Evolutionary conservation across 2,329 filamentous ascomycete species (phyloP).

Genomic region (Trichoderma breve): DNA sequence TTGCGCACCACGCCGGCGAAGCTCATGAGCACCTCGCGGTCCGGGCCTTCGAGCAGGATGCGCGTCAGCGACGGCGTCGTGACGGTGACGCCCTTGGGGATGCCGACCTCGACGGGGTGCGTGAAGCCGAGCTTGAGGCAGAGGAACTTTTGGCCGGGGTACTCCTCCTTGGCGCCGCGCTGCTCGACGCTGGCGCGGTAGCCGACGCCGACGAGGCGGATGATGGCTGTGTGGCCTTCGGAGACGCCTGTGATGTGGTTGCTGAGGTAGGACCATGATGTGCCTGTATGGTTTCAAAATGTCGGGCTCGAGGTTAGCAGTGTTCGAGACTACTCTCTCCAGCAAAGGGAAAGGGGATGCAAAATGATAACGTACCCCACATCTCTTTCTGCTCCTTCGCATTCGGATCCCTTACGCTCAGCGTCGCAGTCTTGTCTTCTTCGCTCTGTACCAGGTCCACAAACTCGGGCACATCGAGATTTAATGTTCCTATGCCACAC

Average conservation of each 20-base stretch:
- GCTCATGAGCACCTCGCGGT: slow-evolving; percentile 83
- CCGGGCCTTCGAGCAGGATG: slow-evolving; percentile 81
- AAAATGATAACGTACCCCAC: slow-evolving; percentile 68
- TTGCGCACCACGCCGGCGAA: slow-evolving; percentile 85
- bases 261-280: slow-evolving; percentile 82
- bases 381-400: slow-evolving; percentile 81
- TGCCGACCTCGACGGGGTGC: slow-evolving; percentile 85
- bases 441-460: slow-evolving; percentile 68
- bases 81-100: slow-evolving; percentile 80
- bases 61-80: slow-evolving; percentile 88
- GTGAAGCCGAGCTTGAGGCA: slow-evolving; percentile 95
- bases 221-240: slow-evolving; percentile 90
- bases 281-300: slow-evolving; percentile 55
- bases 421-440: slow-evolving; percentile 58
- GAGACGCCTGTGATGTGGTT: slow-evolving; percentile 92
- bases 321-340: not conserved
- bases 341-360: not conserved
- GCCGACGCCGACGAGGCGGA: slow-evolving; percentile 90
- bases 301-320: too few relatives aligned
- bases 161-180: slow-evolving; percentile 70
- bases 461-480: slow-evolving; percentile 76
- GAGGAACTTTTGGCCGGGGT: slow-evolving; percentile 81
- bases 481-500: slow-evolving; percentile 62
- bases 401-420: slow-evolving; percentile 68
- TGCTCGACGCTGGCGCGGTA: slow-evolving; percentile 87